Evolutionary conservation across 2,329 filamentous ascomycete genomes (phyloP), one percentile per base, ranked within the genome.

Genomic region (Trichothecium roseum): DNA sequence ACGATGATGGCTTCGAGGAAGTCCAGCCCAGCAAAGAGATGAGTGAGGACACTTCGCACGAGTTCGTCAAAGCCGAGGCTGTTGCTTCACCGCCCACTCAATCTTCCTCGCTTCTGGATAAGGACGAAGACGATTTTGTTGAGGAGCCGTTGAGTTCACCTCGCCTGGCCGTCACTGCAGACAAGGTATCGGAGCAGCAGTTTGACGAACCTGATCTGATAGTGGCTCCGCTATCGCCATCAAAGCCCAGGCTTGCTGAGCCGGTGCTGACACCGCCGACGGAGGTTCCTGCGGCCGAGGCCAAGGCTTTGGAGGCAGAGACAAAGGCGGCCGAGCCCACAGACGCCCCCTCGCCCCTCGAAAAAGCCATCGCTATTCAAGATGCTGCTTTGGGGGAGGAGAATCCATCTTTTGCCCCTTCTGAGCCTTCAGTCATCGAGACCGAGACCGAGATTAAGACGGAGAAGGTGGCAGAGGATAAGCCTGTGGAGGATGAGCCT

Each of bases 1-100:
- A 82, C 10, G 86, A 94, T 45, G 91, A 96, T 52, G 85, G 84
- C 1, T 96, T 95, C 50, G 91, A 98, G 55, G 87, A 94, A 57
- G 88, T 96, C 8, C 72, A 72, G 24, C 70, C 73, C 32, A 64
- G 66, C 31, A 80, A 78, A 20, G 81, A 86, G 40, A 72, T 86
- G 47, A 75, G 74, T 14, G 83, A 88, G 41, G 80, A 84, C 34
- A 74, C 72, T 2, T 82, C 80, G 27, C 75, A 83, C 42, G 76
- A 82, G 42, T 74, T 82, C 39, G 69, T 78, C 44, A 78, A 78
- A 52, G 66, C 66, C 4, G 69, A 71, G 40, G 67, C 72, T 20
- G 72, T 74, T 40, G 65, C 73, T 5, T 24, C 20, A 24, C 45
- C 50, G 3, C 43, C 45, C 5, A 34, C 42, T n/a, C 46, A 52